A percentile compares a stretch with the other conserved stretches of the same genome.
Evolutionary conservation across 768 basidiomycete genomes (phyloP).

Genomic region (Trametes villosa): DNA sequence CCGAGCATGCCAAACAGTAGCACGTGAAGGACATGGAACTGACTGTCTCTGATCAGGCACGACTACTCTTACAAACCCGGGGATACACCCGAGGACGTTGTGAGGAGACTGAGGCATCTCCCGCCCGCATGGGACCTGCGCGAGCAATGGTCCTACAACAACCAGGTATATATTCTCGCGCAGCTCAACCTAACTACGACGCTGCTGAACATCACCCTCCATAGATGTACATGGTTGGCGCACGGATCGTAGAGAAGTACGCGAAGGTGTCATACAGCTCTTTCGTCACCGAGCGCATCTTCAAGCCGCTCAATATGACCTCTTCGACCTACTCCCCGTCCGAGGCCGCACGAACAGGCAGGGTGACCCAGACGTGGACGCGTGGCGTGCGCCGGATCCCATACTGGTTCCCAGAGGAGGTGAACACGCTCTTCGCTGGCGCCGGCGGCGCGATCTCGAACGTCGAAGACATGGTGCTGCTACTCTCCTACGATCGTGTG

Average conservation of each 20-base stretch:
- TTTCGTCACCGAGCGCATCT: conserved; percentile 48
- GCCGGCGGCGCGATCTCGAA: conserved; percentile 49
- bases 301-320: conserved; percentile 46
- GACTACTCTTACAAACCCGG: conserved; percentile 36
- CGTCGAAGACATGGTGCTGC: conserved; percentile 45
- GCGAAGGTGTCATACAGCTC: conserved; percentile 38
- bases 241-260: conserved; percentile 40
- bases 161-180: conserved; percentile 31
- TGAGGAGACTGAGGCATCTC: conserved; percentile 34
- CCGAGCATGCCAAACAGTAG: background rate
- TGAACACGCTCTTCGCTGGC: conserved; percentile 37
- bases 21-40: background rate
- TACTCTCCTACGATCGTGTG: background rate
- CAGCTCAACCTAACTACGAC: no score
- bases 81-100: conserved; percentile 32
- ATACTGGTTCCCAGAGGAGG: conserved; percentile 37
- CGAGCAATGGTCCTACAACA: conserved; percentile 44
- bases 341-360: conserved; percentile 39
- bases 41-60: conserved; percentile 30
- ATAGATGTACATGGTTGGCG: conserved; percentile 45
- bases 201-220: background rate
- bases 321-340: conserved; percentile 43
- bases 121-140: conserved; percentile 41
- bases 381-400: conserved; percentile 39
- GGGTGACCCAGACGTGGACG: conserved; percentile 40